Base-by-base conservation (phyloP, 2,329 filamentous ascomycete species). In the Akanthomyces uredinophilus region DNA sequence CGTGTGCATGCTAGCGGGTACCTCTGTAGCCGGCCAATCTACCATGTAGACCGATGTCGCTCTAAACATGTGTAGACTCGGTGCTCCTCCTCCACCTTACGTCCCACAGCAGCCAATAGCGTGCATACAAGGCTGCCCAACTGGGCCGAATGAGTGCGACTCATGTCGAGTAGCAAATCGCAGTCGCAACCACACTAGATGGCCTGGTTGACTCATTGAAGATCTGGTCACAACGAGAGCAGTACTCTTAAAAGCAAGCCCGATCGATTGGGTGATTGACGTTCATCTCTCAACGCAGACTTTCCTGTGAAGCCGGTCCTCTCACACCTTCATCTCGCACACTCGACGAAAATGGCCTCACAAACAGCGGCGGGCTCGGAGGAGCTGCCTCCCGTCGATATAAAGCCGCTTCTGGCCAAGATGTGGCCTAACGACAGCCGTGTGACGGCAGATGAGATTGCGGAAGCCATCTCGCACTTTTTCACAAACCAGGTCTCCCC, bases 401-500 rank as follows among this genome's bases (percentile, higher is more conserved):
- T 93, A 74, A 90, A 89, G 66, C 86, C 87, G 44, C 79, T 94
- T 37, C 83, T 94, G 63, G 86, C 86, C 70, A 85, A 89, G 63
- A 81, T 94, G 49, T 92, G 89, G 88, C 88, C 83, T 35, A 70
- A 80, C 47, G 67, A 71, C 76, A 64, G 76, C 70, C 72, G 76
- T 18, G 88, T 93, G 61, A 86, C 87, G 18, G 87, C 93, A 14
- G 80, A 85, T 56, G 92, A 97, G 73, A 95, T 99, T 73, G 92
- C 94, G 64, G 83, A 88, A n/a, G 93, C 94, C 60, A 88, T 98
- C 68, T 88, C 91, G 5, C 83, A 94, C 71, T 96, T 97, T 72
- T 98, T 98, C 76, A 93, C 92, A 63, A 89, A 97, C 77, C 86
- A 87, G 67, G 81, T 98, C 20, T 94, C 91, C n/a, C 88, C 91